Conservation (phyloP, 768 basidiomycete species). For the Hygrocybe coccinea region DNA sequence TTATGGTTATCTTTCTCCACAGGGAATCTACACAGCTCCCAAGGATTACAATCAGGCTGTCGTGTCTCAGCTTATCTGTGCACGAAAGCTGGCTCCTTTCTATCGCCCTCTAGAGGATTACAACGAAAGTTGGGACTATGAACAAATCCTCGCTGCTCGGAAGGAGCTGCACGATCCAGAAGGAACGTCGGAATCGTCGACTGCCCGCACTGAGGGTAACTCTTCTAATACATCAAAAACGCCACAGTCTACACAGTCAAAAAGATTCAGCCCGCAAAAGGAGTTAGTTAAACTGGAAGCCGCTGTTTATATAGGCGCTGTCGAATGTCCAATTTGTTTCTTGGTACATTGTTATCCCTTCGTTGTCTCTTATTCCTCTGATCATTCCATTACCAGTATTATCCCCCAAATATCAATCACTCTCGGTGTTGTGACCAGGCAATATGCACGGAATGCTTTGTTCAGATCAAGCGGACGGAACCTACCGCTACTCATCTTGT, state of each 20-base stretch:
- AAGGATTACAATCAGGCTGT: conserved; percentile 87
- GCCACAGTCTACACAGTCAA: conserved; percentile 41
- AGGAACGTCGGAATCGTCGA: conserved; percentile 26
- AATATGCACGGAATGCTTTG: conserved; percentile 98
- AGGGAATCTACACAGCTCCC: conserved; percentile 79
- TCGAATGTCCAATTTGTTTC: conserved; percentile 98
- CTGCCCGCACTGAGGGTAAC: conserved; percentile 14
- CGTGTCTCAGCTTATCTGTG: conserved; percentile 83
- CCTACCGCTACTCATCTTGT: conserved; percentile 93
- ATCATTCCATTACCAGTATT: conserved; percentile 62
- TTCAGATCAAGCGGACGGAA: conserved; percentile 95
- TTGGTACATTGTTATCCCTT: conserved; percentile 55
- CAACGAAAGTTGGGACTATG: conserved; percentile 82
- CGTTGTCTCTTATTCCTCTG: conserved; percentile 18
- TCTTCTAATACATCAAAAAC: conserved; percentile 13
- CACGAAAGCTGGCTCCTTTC: conserved; percentile 89
- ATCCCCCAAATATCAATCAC: conserved; percentile 93
- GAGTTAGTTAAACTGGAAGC: conserved; percentile 72
- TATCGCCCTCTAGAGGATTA: conserved; percentile 95
- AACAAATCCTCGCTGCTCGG: conserved; percentile 76
- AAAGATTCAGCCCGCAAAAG: conserved; percentile 55
- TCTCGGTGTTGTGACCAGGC: conserved; percentile 98
- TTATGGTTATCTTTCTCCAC: conserved; percentile 73
- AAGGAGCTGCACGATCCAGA: conserved; percentile 60
- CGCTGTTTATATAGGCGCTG: conserved; percentile 74